Evolutionary conservation across 2,329 filamentous ascomycete species (phyloP), one percentile per base, ranked within the genome.

Genomic region (Epichloe amarillans): DNA sequence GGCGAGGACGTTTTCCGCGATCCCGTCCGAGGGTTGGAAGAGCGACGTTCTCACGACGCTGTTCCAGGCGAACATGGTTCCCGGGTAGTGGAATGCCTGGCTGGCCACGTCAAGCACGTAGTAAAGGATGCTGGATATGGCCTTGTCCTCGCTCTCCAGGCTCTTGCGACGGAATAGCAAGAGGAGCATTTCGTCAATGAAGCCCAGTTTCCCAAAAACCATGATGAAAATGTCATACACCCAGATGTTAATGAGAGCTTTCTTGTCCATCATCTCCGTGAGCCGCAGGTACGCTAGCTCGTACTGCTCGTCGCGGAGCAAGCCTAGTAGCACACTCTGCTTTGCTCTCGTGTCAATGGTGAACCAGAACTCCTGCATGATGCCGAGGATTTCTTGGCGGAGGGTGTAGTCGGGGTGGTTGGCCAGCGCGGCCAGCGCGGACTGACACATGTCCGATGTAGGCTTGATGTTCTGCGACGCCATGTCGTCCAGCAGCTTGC

Each of bases 391-490:
- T 37, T 83, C 74, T 49, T 79, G 76, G 37, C 89, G 82, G 23
- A 93, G 69, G 5, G 88, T 57, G 58, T 94, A 91, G 65, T 97
- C 86, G 0, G 91, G 88, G 63, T 97, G 93, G 8, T 93, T 79
- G 0, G 86, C 80, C 23, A 96, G 72, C 5, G 79, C 83, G 73
- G 85, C 55, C 19, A 96, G 69, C 2, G 84, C 79, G 54, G 79
- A 79, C 64, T 90, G 83, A 59, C 87, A 91, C 2, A 86, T 75
- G 3, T 73, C 72, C 1, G 75, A 74, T 56, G 88, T 86, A 7
- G 80, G 73, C 41, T 77, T 69, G 43, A 96, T 71, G 0, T 72
- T 74, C 41, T 75, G 70, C 1, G 67, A 63, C 42, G 75, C 72
- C 82, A 96, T 86, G 59, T 95, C 88, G 21, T 77, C 68, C 23